phyloP scores from a whole-genome alignment of 768 basidiomycete genomes.

The Amylocystis lapponica region DNA sequence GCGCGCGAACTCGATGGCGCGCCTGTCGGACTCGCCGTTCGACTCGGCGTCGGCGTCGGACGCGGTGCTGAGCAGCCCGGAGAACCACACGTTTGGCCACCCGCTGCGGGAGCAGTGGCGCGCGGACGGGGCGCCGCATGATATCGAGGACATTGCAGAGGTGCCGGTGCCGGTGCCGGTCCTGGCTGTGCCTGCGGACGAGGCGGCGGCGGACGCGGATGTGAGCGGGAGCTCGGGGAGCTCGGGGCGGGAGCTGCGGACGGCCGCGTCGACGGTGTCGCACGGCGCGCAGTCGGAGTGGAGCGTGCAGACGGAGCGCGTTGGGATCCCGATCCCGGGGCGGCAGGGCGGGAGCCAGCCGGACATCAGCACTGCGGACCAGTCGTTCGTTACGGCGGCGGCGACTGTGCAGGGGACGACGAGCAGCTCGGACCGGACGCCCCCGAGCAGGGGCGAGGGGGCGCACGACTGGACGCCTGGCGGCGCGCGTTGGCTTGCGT shows the following conservation, averaged over 20 bases:
- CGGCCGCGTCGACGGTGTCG: slow-evolving; percentile 20
- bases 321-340: slow-evolving; percentile 23
- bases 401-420: slow-evolving; percentile 53
- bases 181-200: neutral
- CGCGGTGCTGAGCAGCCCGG: slow-evolving; percentile 43
- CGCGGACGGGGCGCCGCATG: slow-evolving; percentile 16
- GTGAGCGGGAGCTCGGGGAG: neutral
- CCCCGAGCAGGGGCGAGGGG: slow-evolving; percentile 39
- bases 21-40: slow-evolving; percentile 36
- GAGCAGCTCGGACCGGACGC: slow-evolving; percentile 42
- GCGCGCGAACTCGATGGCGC: slow-evolving; percentile 60
- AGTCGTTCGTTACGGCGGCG: slow-evolving; percentile 64
- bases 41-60: slow-evolving; percentile 32
- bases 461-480: slow-evolving; percentile 1
- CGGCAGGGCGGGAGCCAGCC: slow-evolving; percentile 35
- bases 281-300: slow-evolving; percentile 8
- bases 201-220: slow-evolving; percentile 3
- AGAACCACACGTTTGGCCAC: slow-evolving; percentile 75
- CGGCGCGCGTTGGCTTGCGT: slow-evolving; percentile 2
- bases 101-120: slow-evolving; percentile 39
- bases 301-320: slow-evolving; percentile 14
- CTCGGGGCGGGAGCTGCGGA: slow-evolving; percentile 14
- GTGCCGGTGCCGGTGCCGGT: slow-evolving; percentile 10
- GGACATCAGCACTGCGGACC: slow-evolving; percentile 64
- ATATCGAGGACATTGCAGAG: slow-evolving; percentile 14